Evolutionary conservation across 2,329 filamentous ascomycete species (phyloP), one percentile per base, ranked within the genome.

Genomic region (Exutisphaerella laricina): DNA sequence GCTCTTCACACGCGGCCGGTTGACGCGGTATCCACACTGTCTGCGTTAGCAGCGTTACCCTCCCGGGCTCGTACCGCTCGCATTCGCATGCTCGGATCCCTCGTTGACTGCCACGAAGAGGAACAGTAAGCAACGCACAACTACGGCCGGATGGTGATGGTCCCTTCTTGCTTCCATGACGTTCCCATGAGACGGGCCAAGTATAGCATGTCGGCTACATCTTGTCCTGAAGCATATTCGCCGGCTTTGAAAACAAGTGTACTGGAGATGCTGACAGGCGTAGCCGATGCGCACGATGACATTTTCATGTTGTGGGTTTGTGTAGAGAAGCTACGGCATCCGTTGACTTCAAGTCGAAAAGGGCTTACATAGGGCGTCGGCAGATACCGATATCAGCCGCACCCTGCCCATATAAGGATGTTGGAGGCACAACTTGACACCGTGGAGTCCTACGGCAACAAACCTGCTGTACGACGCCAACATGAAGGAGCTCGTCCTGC

Each of bases 401-500:
- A n/a, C n/a, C n/a, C n/a, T n/a, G n/a, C n/a, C n/a, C n/a, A n/a
- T n/a, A n/a, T n/a, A n/a, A n/a, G n/a, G n/a, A n/a, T n/a, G n/a
- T n/a, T n/a, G n/a, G n/a, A n/a, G n/a, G 13, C 29, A 18, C 30
- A 33, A 33, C 13, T 9, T 5, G 4, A 12, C 36, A 29, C 25
- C 21, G 7, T n/a, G n/a, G n/a, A n/a, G n/a, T n/a, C n/a, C n/a
- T n/a, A n/a, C n/a, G n/a, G n/a, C n/a, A n/a, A n/a, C n/a, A n/a
- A n/a, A n/a, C n/a, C n/a, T n/a, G n/a, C n/a, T n/a, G n/a, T n/a
- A 26, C 23, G 23, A 26, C 28, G 4, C 12, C 36, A 39, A 16
- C 4, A 48, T 45, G 41, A 14, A 21, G 21, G 9, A 39, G 12
- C 39, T 46, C 33, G 43, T 36, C 12, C 42, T 51, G 4, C 45